phyloP scores from a whole-genome alignment of 768 basidiomycete genomes.

The Collybiopsis luxurians region DNA sequence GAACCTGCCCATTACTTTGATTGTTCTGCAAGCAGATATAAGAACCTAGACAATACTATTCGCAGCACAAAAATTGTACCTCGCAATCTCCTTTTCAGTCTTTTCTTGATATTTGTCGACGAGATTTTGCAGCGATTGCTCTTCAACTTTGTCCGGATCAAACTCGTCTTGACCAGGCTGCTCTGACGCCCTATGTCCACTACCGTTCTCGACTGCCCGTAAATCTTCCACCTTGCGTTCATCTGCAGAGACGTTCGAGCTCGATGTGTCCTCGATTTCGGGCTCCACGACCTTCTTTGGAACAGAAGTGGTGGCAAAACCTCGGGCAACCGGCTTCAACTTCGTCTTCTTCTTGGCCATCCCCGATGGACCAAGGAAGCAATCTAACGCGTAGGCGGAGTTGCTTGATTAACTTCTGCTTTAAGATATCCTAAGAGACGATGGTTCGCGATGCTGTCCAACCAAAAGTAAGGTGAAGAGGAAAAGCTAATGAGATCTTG shows the following conservation, averaged over 20 bases:
- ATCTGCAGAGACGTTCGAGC: slow-evolving; percentile 16
- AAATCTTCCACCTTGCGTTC: slow-evolving; percentile 18
- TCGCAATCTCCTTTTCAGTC: slow-evolving; percentile 79
- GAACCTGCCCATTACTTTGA: slow-evolving; percentile 53
- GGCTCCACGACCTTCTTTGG: slow-evolving; percentile 63
- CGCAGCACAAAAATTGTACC: slow-evolving; percentile 7
- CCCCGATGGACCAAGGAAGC: slow-evolving; percentile 19
- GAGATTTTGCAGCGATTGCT: slow-evolving; percentile 61
- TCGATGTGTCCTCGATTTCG: slow-evolving; percentile 18
- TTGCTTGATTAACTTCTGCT: neutral
- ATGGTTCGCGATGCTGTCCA: neutral
- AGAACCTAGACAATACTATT: neutral
- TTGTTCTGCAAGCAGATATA: slow-evolving; percentile 27
- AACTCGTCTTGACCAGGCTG: slow-evolving; percentile 23
- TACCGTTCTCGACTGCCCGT: neutral
- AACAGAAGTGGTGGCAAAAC: slow-evolving; percentile 80
- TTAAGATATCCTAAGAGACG: neutral
- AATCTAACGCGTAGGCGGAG: neutral
- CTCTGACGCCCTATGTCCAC: slow-evolving; percentile 2
- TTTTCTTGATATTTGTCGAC: slow-evolving; percentile 86
- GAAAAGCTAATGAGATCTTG: too few species aligned
- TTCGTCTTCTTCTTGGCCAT: slow-evolving; percentile 88
- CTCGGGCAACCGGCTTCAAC: slow-evolving; percentile 69
- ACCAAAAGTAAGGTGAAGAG: neutral
- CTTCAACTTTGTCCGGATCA: slow-evolving; percentile 41